Base-by-base conservation (phyloP, 495 filamentous ascomycete genomes). In the Penicillium egyptiacum region DNA sequence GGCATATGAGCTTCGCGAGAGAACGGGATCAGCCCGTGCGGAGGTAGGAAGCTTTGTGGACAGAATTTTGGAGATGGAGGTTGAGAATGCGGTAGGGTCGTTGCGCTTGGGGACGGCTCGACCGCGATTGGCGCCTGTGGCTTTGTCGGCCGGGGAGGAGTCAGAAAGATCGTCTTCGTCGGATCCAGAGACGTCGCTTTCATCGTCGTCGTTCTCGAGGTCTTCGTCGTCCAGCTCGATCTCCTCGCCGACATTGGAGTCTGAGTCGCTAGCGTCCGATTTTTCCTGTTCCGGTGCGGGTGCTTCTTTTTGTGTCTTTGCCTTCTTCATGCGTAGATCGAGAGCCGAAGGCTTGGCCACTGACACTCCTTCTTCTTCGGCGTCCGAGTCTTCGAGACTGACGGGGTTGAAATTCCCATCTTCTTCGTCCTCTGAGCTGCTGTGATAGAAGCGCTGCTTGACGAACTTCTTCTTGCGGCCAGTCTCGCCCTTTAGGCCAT, bases 21-120 rank as follows among this genome's bases (percentile, higher is more conserved):
- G 81, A 25, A 98, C 89, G 0, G 94, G 95, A 64, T 98, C 95
- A 41, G 83, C 78, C 19, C 92, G 88, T 57, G 89, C 87, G 14
- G 86, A 81, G 8, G 82, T 85, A 0, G 92, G 86, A 3, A 98
- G 79, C 74, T 98, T 98, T 53, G 88, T 89, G 30, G 82, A 79
- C 20, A 98, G 81, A 74, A 98, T 98, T 66, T 91, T 91, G 61
- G 86, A 85, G 66, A 98, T 94, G 39, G 91, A 93, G 22, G 85
- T 92, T 8, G 92, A 89, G 75, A 98, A 97, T 45, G 88, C 91
- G 53, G 80, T 75, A 12, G 94, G 91, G 73, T 98, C 92, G 70
- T 96, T 93, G 59, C 91, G 89, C 70, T 96, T 94, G 6, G 70
- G 56, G 14, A 78, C 60, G 23, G 59, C 45, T 48, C 63, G 69